These are phyloP conservation scores for Candida vaughaniae DNA, from an alignment of 805 yeast genomes.

Conservation along the genomic window DNA sequence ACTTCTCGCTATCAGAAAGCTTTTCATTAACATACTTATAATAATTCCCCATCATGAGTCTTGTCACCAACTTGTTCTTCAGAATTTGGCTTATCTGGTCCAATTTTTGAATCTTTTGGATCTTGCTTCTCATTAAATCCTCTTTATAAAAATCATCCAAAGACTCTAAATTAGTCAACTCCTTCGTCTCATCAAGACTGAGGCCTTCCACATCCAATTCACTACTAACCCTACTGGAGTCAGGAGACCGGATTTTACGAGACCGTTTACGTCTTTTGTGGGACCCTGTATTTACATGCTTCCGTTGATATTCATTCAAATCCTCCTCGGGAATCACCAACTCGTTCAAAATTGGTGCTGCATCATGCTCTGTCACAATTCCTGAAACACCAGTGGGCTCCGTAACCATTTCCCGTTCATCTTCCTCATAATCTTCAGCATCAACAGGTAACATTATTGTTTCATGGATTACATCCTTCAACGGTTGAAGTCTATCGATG, in stretches of 20 bases:
- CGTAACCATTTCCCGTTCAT: conserved; percentile 18
- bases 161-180: conserved; percentile 35
- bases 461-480: conserved; percentile 44
- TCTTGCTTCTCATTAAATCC: conserved; percentile 45
- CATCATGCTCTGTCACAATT: conserved; percentile 42
- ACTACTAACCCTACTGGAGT: conserved; percentile 15
- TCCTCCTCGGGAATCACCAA: conserved; percentile 47
- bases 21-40: conserved; percentile 45
- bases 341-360: conserved; percentile 49
- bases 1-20: conserved; percentile 15
- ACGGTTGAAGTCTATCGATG: conserved; percentile 49
- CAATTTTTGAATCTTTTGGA: conserved; percentile 45
- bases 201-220: conserved; percentile 39
- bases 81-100: conserved; percentile 37
- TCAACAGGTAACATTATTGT: conserved; percentile 52
- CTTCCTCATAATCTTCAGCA: conserved; percentile 26
- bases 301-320: conserved; percentile 18
- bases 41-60: conserved; percentile 68
- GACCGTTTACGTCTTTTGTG: conserved; percentile 11
- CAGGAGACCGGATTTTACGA: conserved; percentile 3
- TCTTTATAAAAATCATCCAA: conserved; percentile 38
- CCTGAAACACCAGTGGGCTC: conserved; percentile 58
- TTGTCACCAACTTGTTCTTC: conserved; percentile 54
- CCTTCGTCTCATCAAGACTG: conserved; percentile 31
- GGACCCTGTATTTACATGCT: conserved; percentile 12